phyloP scores from a whole-genome alignment of 139 green algal species.

The Nannochloris sp. region DNA sequence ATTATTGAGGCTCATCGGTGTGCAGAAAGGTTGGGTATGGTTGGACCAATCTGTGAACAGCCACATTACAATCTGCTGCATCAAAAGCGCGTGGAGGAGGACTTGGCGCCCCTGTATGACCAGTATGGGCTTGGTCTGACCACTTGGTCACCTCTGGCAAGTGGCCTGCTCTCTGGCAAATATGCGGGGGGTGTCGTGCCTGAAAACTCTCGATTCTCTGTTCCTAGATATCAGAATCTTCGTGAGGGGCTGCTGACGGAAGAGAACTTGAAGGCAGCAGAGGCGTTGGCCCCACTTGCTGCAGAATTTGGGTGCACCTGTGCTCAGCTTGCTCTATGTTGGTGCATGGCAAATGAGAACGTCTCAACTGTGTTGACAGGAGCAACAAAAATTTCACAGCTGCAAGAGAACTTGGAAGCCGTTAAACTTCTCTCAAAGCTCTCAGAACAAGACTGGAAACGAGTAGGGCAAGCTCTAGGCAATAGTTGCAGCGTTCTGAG shows the following conservation, averaged over 20 bases:
- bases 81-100: constrained; percentile 45
- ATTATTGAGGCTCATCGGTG: constrained; percentile 36
- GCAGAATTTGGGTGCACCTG: constrained; percentile 50
- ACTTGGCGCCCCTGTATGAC: constrained; percentile 60
- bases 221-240: constrained; percentile 55
- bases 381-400: constrained; percentile 48
- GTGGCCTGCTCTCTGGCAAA: constrained; percentile 76
- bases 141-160: constrained; percentile 69
- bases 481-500: background rate
- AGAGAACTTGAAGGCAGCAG: constrained; percentile 42
- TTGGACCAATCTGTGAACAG: constrained; percentile 65
- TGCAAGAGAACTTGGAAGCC: constrained; percentile 39
- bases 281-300: constrained; percentile 57
- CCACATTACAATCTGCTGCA: constrained; percentile 82
- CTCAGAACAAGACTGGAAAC: background rate
- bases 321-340: constrained; percentile 72
- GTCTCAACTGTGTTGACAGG: constrained; percentile 76
- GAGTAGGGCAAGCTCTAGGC: background rate
- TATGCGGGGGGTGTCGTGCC: constrained; percentile 62
- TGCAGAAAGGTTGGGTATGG: constrained; percentile 52
- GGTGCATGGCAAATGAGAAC: constrained; percentile 59
- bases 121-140: constrained; percentile 58
- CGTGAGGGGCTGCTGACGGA: constrained; percentile 11
- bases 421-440: constrained; percentile 60
- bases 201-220: constrained; percentile 45